Percentiles rank a stretch among this genome's conserved stretches.
Evolutionary conservation across 169 alveolate genomes (phyloP).

Genomic region (Eimeria falciformis): DNA sequence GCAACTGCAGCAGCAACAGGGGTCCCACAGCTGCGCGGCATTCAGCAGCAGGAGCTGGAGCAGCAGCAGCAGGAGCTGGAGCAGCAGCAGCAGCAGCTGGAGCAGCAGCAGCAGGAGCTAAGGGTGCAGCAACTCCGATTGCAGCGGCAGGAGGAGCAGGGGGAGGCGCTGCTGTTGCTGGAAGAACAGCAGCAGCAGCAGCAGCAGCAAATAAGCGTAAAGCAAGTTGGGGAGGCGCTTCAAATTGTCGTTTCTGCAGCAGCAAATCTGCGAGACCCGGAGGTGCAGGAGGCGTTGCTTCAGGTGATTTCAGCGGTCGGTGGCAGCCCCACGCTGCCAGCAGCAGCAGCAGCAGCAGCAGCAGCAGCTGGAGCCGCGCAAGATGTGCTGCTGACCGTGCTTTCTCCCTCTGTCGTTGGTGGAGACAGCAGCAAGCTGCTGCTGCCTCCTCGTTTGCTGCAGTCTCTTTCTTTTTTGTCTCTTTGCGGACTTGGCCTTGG

Average conservation of each 20-base stretch:
- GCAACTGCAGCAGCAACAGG: slow-evolving; percentile 37
- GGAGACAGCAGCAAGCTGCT: slow-evolving; percentile 39
- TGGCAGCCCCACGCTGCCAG: background rate
- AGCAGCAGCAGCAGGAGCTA: slow-evolving; percentile 41
- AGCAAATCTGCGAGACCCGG: background rate
- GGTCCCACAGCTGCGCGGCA: background rate
- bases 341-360: slow-evolving; percentile 38
- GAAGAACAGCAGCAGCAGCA: slow-evolving; percentile 47
- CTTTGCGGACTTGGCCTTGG: background rate
- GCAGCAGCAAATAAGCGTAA: background rate
- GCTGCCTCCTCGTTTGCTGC: background rate
- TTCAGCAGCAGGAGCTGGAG: background rate
- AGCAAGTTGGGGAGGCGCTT: background rate
- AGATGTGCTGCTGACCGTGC: background rate
- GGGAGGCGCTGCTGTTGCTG: background rate
- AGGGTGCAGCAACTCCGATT: background rate
- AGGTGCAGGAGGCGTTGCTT: slow-evolving; percentile 11
- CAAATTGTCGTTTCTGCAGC: background rate
- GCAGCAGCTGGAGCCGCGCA: slow-evolving; percentile 22
- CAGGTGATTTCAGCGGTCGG: background rate
- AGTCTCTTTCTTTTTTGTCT: background rate
- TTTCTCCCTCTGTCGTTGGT: background rate
- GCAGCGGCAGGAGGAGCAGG: background rate
- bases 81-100: slow-evolving; percentile 5
- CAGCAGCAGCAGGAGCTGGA: background rate